These are phyloP conservation scores for Candida oleophila DNA, from an alignment of 805 yeast genomes.

Conservation along the genomic window DNA sequence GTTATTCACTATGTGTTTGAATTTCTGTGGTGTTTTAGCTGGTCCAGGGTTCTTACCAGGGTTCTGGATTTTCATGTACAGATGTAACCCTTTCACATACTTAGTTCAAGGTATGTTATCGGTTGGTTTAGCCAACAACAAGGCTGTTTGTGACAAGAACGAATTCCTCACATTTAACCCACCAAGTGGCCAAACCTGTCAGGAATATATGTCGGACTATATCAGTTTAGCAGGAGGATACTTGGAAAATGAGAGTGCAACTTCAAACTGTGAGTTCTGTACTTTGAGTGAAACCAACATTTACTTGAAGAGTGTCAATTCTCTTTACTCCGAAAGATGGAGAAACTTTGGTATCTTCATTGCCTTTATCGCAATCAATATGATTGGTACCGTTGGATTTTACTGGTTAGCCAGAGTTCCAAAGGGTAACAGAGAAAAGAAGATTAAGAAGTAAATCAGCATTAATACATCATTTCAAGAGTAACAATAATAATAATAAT, in stretches of 20 bases:
- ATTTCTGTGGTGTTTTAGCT: conserved; percentile 37
- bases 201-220: conserved; percentile 24
- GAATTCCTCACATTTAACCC: conserved; percentile 23
- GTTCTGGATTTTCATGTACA: conserved; percentile 72
- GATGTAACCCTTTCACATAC: conserved; percentile 65
- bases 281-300: conserved; percentile 54
- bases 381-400: conserved; percentile 29
- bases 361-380: conserved; percentile 33
- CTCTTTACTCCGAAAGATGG: conserved; percentile 57
- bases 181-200: conserved; percentile 22
- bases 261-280: conserved; percentile 63
- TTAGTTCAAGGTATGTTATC: conserved; percentile 54
- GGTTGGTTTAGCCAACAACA: conserved; percentile 25
- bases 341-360: conserved; percentile 60
- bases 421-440: conserved; percentile 48
- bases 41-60: conserved; percentile 28
- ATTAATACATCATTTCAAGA: too few relatives aligned
- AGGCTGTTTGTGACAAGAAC: conserved; percentile 35
- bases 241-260: conserved; percentile 39
- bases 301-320: conserved; percentile 48
- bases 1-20: conserved; percentile 32
- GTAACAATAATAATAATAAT: too few relatives aligned
- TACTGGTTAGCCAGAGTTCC: conserved; percentile 78
- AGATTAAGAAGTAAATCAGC: conserved; percentile 14
- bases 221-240: conserved; percentile 47